These are phyloP conservation scores for Fraxinus greggii DNA, from an alignment of 305 asterid genomes.

Conservation along the genomic window DNA sequence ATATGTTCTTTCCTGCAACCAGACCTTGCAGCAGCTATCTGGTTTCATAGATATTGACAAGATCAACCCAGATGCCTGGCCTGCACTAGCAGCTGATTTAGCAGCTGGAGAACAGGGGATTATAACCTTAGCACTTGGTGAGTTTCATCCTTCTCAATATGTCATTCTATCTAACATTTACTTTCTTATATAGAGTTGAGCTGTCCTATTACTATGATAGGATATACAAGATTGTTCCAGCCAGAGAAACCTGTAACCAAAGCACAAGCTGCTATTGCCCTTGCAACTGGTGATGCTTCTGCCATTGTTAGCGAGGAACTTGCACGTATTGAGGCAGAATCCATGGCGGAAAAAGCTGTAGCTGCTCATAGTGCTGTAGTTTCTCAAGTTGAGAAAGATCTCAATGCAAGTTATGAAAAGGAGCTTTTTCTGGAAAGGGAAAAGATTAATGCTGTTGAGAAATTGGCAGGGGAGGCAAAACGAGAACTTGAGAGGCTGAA, in stretches of 20 bases:
- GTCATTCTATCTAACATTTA: slow-evolving; percentile 16
- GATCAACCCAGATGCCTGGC: slow-evolving; percentile 97
- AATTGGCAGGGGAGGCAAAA: slow-evolving; percentile 72
- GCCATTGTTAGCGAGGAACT: slow-evolving; percentile 83
- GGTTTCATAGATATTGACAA: slow-evolving; percentile 91
- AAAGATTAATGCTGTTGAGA: slow-evolving; percentile 66
- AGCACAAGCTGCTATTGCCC: slow-evolving; percentile 94
- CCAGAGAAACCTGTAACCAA: slow-evolving; percentile 94
- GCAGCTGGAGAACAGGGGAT: slow-evolving; percentile 88
- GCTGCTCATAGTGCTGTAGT: slow-evolving; percentile 82
- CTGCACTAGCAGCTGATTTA: slow-evolving; percentile 83
- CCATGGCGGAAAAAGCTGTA: slow-evolving; percentile 94
- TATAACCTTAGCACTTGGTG: slow-evolving; percentile 80
- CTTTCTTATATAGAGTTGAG: slow-evolving; percentile 8
- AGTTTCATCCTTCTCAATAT: slow-evolving; percentile 28
- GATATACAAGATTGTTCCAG: slow-evolving; percentile 95
- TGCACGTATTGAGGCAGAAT: slow-evolving; percentile 91
- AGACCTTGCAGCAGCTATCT: slow-evolving; percentile 75
- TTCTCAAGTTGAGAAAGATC: slow-evolving; percentile 85
- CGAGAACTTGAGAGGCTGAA: slow-evolving; percentile 73
- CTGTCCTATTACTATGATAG: slow-evolving; percentile 37
- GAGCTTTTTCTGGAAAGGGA: slow-evolving; percentile 77
- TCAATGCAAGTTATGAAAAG: slow-evolving; percentile 67
- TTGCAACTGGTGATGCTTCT: slow-evolving; percentile 84
- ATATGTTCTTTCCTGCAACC: slow-evolving; percentile 24